Base-by-base conservation (phyloP, 805 yeast species). In the Metahyphopichia silvanorum region DNA sequence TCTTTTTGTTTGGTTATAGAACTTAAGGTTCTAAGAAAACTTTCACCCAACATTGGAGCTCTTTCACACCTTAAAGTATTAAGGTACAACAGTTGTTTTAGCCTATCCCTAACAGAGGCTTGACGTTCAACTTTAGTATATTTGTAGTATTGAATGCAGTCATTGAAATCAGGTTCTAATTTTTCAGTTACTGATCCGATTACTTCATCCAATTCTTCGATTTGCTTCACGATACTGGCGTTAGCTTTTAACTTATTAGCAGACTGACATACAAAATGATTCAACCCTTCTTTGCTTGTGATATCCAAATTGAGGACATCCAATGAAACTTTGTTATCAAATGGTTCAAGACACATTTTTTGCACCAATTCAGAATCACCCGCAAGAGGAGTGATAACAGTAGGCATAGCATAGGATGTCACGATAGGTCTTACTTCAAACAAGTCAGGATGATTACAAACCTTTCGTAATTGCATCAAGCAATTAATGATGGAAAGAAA, bases 401-500 rank as follows among this genome's bases (percentile, higher is more conserved):
- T 67, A 2, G 77, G 76, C 67, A 88, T 66, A 0, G 91, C 84
- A 53, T 86, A 81, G 2, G 98, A 89, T 0, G 98, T 93, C 25
- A 86, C 74, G 43, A 93, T 86, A 1, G 98, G 98, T 38, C 98
- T 71, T 5, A 89, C 96, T 55, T 93, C 98, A 61, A 93, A 94
- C 38, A 93, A 63, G 62, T 93, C 97, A 0, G 96, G 96, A 57
- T 89, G 98, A 49, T 89, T 89, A 64, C 97, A 88, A 18, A 89
- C 97, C 56, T 93, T 93, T 50, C 99, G 77, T 49, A 93, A 66
- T 57, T 93, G 99, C 99, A 93, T 93, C 63, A 93, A 71, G 67
- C 98, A 93, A 51, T 94, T 93, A 48, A 93, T 89, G 51, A 93
- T 93, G 11, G 96, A 86, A 57, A 93, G 68, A 50, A 89, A 93